Percentiles rank a stretch among this genome's conserved stretches.
These are phyloP conservation scores for Geoglossum glabrum DNA, from an alignment of 495 filamentous ascomycete species.

Conservation along the genomic window DNA sequence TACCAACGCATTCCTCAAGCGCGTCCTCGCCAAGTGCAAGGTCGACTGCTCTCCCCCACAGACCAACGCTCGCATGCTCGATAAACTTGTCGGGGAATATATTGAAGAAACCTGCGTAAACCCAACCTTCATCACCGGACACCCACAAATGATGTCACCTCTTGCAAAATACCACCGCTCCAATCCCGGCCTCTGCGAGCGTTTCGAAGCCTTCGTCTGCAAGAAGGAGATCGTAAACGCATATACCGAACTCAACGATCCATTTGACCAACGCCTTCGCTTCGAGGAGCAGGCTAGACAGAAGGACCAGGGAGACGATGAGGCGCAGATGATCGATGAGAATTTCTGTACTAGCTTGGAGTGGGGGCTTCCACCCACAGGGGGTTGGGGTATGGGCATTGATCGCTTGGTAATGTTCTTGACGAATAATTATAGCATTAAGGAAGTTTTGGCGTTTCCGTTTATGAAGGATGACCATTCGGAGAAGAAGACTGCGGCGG, in stretches of 20 bases:
- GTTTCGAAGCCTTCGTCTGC: slow-evolving; percentile 94
- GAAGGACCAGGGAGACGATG: slow-evolving; percentile 92
- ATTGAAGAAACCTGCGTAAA: slow-evolving; percentile 87
- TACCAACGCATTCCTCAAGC: slow-evolving; percentile 70
- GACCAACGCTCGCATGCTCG: slow-evolving; percentile 93
- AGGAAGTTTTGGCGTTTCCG: slow-evolving; percentile 89
- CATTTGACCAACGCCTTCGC: slow-evolving; percentile 78
- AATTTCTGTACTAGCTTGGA: slow-evolving; percentile 72
- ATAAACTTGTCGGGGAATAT: slow-evolving; percentile 90
- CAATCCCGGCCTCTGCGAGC: slow-evolving; percentile 71
- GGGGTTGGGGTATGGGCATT: slow-evolving; percentile 94
- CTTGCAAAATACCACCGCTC: slow-evolving; percentile 84
- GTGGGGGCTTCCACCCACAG: slow-evolving; percentile 79
- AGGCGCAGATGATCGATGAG: slow-evolving; percentile 91
- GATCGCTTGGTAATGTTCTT: slow-evolving; percentile 95
- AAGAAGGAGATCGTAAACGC: slow-evolving; percentile 95
- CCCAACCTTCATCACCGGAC: slow-evolving; percentile 86
- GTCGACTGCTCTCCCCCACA: slow-evolving; percentile 77
- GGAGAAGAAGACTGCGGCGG: slow-evolving; percentile 36
- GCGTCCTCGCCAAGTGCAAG: slow-evolving; percentile 66
- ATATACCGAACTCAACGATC: slow-evolving; percentile 96
- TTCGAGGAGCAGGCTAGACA: slow-evolving; percentile 94
- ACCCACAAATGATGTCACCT: slow-evolving; percentile 95
- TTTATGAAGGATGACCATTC: slow-evolving; percentile 56
- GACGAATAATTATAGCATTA: slow-evolving; percentile 85